Evolutionary conservation across 2,329 filamentous ascomycete genomes (phyloP), one percentile per base, ranked within the genome.

Genomic region (Cordyceps fumosorosea): DNA sequence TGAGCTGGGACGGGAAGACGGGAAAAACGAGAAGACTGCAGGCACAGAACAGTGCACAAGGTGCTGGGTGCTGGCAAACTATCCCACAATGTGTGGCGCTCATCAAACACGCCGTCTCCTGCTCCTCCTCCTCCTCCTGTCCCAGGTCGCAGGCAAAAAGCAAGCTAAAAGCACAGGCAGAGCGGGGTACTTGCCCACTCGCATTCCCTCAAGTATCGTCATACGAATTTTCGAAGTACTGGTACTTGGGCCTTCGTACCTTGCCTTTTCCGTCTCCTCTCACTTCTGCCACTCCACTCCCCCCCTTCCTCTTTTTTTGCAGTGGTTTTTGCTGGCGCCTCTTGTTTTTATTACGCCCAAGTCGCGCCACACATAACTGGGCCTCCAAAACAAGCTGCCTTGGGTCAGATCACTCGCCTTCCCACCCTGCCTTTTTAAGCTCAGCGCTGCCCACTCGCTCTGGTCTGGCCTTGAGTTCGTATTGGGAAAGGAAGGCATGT

Each of bases 151-250:
- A 52, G 44, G 57, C 64, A 62, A 56, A 62, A 59, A 60, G 51
- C 58, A 62, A 55, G 56, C 63, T 59, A 59, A 29, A 48, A 58
- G 56, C 44, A 45, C 34, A 55, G 50, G 54, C 37, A 37, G 60
- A 67, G 67, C 68, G 71, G 69, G 69, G 69, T 73, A 75, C 73
- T 70, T 75, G 62, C 58, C 65, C 66, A 63, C 67, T 65, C 64
- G 68, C 71, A 74, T 75, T 69, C 73, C 69, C 66, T 66, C 56
- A 68, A 68, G 73, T 75, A 75, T 68, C 68, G 67, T 73, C 70
- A 73, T 72, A 71, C 70, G 66, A 70, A 59, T 67, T 70, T 73
- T 68, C 53, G 62, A 69, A 61, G 69, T 74, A 73, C 67, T 61
- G 66, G 67, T 75, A 74, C 72, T 63, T 68, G 40, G 48, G 22